phyloP scores from a whole-genome alignment of 768 basidiomycete genomes.

The Serendipita sp. region DNA sequence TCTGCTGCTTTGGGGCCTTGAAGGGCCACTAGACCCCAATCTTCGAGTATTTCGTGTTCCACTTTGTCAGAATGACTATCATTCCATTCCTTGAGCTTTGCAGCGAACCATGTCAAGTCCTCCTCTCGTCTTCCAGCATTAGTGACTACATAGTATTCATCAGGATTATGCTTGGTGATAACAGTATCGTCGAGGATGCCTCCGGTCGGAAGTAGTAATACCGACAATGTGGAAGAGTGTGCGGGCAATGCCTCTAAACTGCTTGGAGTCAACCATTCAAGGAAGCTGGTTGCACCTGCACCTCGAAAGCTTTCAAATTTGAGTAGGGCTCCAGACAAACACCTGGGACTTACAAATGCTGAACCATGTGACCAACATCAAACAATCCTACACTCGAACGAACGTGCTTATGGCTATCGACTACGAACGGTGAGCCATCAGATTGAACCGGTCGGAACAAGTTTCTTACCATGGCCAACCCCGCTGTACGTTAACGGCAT shows the following conservation, averaged over 20 bases:
- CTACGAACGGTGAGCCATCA: slow-evolving; percentile 25
- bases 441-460: neutral
- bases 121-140: slow-evolving; percentile 78
- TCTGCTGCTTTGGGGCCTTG: slow-evolving; percentile 81
- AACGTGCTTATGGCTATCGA: slow-evolving; percentile 80
- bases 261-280: slow-evolving; percentile 82
- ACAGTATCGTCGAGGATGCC: slow-evolving; percentile 96
- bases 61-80: slow-evolving; percentile 30
- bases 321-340: neutral
- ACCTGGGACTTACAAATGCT: slow-evolving; percentile 47
- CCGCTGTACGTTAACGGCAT: slow-evolving; percentile 86
- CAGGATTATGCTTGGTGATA: slow-evolving; percentile 65
- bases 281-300: slow-evolving; percentile 56
- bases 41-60: slow-evolving; percentile 63
- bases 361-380: slow-evolving; percentile 98
- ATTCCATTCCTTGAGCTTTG: slow-evolving; percentile 68
- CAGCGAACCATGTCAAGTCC: slow-evolving; percentile 64
- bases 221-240: slow-evolving; percentile 72
- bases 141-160: slow-evolving; percentile 87
- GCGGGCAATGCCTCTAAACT: slow-evolving; percentile 50
- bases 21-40: slow-evolving; percentile 77
- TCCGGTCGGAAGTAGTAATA: slow-evolving; percentile 73
- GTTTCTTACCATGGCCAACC: slow-evolving; percentile 53
- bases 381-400: slow-evolving; percentile 73
- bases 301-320: slow-evolving; percentile 53